Evolutionary conservation across 306 rosid species (phyloP), one percentile per base, ranked within the genome.

Genomic region (Nissolia schottii): DNA sequence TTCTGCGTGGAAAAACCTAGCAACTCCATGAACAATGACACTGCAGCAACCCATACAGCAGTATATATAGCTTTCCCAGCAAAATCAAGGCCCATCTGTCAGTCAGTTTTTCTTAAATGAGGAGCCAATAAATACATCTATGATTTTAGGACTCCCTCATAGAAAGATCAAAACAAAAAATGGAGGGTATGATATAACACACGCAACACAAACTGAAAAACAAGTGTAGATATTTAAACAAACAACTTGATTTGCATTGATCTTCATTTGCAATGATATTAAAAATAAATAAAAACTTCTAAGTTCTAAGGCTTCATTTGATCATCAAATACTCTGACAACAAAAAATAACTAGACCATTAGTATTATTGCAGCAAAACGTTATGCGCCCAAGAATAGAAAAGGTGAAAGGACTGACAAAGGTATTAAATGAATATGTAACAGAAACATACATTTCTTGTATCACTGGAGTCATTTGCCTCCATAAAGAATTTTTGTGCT

Each of bases 11-110:
- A 95, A 84, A 91, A 95, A 68, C 99, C 99, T 51, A 95, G 87
- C 84, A 95, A 81, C 84, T 95, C 99, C 97, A 91, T 91, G 83
- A 95, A 95, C 83, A 91, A 82, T 55, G 97, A 89, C 70, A 89
- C 85, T 20, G 97, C 99, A 81, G 97, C 99, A 85, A 95, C 87
- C 99, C 99, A 95, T 41, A 95, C 97, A 31, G 92, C 96, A 65
- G 92, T 60, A 84, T 89, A 91, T 60, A 95, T 77, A 29, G 96
- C 96, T 77, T 95, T 95, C 82, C 97, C 97, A 29, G 96, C 96
- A 72, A 95, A 94, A 88, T 81, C 86, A 79, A 91, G 81, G 77
- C 97, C 97, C 99, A 91, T 79, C 97, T 95, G 82, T 64, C 67
- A 81, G 58, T 72, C 51, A 64, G 58, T 37, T 41, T 68, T 54